phyloP scores from a whole-genome alignment of 306 rosid genomes.

The Vigna angularis region DNA sequence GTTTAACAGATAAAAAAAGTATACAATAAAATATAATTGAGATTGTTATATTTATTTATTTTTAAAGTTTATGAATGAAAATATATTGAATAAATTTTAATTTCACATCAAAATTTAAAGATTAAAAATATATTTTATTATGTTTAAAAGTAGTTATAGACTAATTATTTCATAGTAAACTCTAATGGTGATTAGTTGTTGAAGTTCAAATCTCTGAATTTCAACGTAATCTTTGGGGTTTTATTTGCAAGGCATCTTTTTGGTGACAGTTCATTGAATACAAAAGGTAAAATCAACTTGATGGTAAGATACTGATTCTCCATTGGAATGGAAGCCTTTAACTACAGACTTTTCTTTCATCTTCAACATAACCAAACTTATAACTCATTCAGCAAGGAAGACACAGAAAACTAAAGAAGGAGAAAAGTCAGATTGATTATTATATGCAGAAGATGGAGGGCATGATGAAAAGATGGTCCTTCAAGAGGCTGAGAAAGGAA shows the following conservation, averaged over 20 bases:
- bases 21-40: too few relatives aligned
- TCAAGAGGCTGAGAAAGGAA: slow-evolving; percentile 55
- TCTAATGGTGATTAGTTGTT: background rate
- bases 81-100: too few relatives aligned
- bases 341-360: background rate
- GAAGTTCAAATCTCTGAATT: background rate
- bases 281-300: slow-evolving; percentile 13
- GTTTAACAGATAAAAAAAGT: too few relatives aligned
- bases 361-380: slow-evolving; percentile 25
- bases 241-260: slow-evolving; percentile 34
- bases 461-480: slow-evolving; percentile 68
- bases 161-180: too few relatives aligned
- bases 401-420: background rate
- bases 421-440: background rate
- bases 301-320: background rate
- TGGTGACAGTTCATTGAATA: slow-evolving; percentile 11
- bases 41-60: too few relatives aligned
- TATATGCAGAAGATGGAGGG: background rate
- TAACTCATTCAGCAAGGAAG: slow-evolving; percentile 3
- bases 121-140: too few relatives aligned
- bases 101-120: too few relatives aligned
- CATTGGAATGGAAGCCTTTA: background rate
- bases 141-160: too few relatives aligned
- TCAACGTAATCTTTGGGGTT: slow-evolving; percentile 10
- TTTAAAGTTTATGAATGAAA: too few relatives aligned